Base-by-base conservation (phyloP, 2,329 filamentous ascomycete species). In the Bipolaris sorokiniana region DNA sequence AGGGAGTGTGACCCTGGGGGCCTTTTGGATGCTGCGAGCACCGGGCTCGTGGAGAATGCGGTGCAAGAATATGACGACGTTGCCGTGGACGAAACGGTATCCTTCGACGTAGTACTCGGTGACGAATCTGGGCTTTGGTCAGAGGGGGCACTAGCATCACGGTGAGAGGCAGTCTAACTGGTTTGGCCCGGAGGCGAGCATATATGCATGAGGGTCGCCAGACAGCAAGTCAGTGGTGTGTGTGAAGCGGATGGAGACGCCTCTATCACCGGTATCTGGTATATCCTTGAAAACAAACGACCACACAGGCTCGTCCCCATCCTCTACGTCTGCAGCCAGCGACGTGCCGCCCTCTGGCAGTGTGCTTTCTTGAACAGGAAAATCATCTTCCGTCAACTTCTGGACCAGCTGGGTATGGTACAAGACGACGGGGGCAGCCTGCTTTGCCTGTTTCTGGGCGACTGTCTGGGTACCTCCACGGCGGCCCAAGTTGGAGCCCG, bases 101-200 rank as follows among this genome's bases (percentile, higher is more conserved):
- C 86, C 86, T 65, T 83, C 79, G 18, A 84, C 69, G 49, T 85
- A 74, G 66, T 84, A 86, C 64, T 87, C 84, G 5, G 81, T 83
- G 20, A 83, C 79, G 60, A 83, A 86, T 48, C 84, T 86, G 58
- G 7, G 50, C 22, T 34, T 4, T 15, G 18, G 51, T 77, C 55
- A 76, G 71, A 51, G 23, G 33, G 36, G 36, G 54, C 20, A 46
- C 22, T 46, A 45, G 47, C 11, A 46, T 22, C 28, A 45, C 51
- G 13, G 18, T 75, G 36, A 26, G 28, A 51, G 33, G 7, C 20
- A 26, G 4, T 34, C 80, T 68, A 68, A 86, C 83, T 79, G 77
- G 57, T 85, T 85, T 16, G 68, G 69, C 6, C 83, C 84, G 67
- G 81, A 78, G 23, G 78, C 78, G 61, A 79, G 76, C 81, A 86